These are phyloP conservation scores for Chlorella sp. DNA, from an alignment of 139 green algal species.

Conservation along the genomic window DNA sequence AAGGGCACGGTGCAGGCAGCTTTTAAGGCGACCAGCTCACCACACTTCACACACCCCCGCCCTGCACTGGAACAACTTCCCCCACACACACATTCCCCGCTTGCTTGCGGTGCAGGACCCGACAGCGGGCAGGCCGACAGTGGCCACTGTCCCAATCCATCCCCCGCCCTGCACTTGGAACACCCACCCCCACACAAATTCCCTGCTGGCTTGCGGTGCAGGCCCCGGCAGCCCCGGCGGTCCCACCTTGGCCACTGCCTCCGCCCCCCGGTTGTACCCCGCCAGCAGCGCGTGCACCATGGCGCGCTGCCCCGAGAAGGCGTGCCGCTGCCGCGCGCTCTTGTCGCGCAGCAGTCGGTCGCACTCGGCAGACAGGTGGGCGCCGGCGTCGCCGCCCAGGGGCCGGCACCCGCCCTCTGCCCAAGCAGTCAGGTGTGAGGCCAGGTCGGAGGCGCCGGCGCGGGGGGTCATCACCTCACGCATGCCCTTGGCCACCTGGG, in stretches of 20 bases:
- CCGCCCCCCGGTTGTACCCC: slow-evolving; percentile 65
- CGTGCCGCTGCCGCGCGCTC: neutral
- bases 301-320: slow-evolving; percentile 53
- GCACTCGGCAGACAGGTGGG: slow-evolving; percentile 57
- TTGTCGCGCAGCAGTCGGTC: slow-evolving; percentile 69
- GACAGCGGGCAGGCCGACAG: too few species aligned
- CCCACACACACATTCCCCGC: too few species aligned
- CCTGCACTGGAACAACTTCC: too few species aligned
- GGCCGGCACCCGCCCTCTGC: slow-evolving; percentile 35
- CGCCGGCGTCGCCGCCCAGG: slow-evolving; percentile 19
- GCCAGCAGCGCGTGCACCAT: slow-evolving; percentile 73
- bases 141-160: neutral
- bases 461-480: slow-evolving; percentile 32
- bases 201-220: neutral
- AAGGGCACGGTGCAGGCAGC: too few species aligned
- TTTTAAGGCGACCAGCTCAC: too few species aligned
- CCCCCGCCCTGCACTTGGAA: neutral
- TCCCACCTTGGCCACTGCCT: slow-evolving; percentile 59
- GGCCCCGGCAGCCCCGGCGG: neutral
- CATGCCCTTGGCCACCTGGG: slow-evolving; percentile 38
- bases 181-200: neutral
- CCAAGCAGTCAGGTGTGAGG: slow-evolving; percentile 44
- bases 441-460: slow-evolving; percentile 38
- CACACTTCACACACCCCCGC: too few species aligned
- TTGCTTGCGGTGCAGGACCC: too few species aligned